Evolutionary conservation across 345 rosid species (phyloP).

Genomic region (Acer saccharum): DNA sequence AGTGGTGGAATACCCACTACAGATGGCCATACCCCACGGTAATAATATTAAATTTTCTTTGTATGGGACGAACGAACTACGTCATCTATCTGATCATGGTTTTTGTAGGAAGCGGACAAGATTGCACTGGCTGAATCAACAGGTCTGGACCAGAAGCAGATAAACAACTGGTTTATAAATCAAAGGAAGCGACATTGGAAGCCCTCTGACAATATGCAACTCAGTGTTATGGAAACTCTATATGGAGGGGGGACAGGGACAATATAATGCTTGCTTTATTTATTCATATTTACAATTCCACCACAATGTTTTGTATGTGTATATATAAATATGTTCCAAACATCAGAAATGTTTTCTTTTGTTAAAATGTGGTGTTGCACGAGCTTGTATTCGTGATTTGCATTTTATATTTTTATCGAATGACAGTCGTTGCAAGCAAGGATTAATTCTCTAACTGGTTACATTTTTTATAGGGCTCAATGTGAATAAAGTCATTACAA

Average conservation of each 20-base stretch:
- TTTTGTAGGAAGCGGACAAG: constrained; percentile 55
- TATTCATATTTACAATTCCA: background rate
- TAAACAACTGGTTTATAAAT: constrained; percentile 68
- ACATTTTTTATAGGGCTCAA: background rate
- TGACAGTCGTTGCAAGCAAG: too few species aligned
- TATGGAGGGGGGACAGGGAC: constrained; percentile 24
- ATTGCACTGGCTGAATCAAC: constrained; percentile 46
- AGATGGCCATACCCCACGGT: constrained; percentile 73
- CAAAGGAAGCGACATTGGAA: constrained; percentile 72
- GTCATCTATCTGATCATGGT: too few species aligned
- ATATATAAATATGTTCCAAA: background rate
- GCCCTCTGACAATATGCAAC: constrained; percentile 53
- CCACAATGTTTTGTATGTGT: background rate
- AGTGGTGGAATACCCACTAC: constrained; percentile 59
- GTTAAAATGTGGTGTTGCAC: background rate
- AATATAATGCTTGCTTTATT: background rate
- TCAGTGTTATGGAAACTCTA: constrained; percentile 43
- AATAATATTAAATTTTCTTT: background rate
- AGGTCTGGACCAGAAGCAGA: constrained; percentile 60
- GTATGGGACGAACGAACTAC: too few species aligned
- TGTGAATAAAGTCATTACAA: too few species aligned
- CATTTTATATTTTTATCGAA: background rate
- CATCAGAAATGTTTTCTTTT: background rate
- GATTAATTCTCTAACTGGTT: background rate
- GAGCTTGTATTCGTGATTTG: background rate